Evolutionary conservation across 192 early-diverging fungal species (phyloP).

Genomic region (Glomus cerebriforme): DNA sequence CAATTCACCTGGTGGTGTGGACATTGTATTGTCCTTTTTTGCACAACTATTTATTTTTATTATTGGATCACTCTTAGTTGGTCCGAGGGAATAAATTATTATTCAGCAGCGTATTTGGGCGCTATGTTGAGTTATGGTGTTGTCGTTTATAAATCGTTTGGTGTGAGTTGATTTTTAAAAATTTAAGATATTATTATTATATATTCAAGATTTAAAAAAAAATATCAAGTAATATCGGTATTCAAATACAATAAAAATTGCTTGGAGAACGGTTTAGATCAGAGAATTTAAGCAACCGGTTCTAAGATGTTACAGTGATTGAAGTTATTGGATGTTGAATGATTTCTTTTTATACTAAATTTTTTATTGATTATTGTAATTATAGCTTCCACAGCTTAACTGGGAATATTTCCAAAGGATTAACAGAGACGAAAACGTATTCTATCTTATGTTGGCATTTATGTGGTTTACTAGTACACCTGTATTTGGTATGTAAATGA

Average conservation of each 20-base stretch:
- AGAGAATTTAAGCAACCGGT: too few species aligned
- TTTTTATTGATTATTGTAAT: constrained; percentile 10
- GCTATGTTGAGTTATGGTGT: constrained; percentile 72
- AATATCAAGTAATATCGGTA: too few species aligned
- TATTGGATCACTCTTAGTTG: too few species aligned
- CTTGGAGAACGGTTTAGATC: too few species aligned
- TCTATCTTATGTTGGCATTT: constrained; percentile 71
- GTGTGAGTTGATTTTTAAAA: constrained; percentile 54
- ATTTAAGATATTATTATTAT: constrained; percentile 26
- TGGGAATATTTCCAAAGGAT: constrained; percentile 61
- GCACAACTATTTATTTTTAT: too few species aligned
- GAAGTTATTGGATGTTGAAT: background rate
- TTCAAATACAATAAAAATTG: too few species aligned
- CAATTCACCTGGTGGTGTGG: too few species aligned
- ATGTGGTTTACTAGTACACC: constrained; percentile 74
- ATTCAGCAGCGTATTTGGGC: constrained; percentile 37
- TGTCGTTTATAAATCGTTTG: constrained; percentile 77
- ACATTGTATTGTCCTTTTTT: too few species aligned
- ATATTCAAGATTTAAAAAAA: constrained; percentile 3
- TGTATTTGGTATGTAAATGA: constrained; percentile 54
- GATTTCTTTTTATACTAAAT: background rate
- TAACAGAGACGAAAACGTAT: constrained; percentile 74
- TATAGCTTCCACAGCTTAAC: constrained; percentile 61
- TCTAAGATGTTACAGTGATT: too few species aligned
- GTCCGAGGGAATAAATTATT: too few species aligned